These are phyloP conservation scores for Salvia miltiorrhiza DNA, from an alignment of 257 asterid genomes.

Conservation along the genomic window DNA sequence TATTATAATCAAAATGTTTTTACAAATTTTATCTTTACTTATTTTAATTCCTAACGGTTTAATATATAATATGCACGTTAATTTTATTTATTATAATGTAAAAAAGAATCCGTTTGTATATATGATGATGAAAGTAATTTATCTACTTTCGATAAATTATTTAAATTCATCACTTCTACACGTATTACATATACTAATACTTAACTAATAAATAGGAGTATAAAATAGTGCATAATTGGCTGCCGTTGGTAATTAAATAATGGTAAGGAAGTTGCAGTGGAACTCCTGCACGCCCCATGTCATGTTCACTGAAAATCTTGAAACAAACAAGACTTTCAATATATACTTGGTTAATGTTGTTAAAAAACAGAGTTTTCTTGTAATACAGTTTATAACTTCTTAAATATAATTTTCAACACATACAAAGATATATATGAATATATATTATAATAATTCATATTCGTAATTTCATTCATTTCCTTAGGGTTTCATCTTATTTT, in stretches of 20 bases:
- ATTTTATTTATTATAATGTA: too few species aligned
- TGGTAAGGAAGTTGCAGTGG: constrained; percentile 10
- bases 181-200: too few species aligned
- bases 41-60: too few species aligned
- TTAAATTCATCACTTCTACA: too few species aligned
- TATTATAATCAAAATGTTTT: too few species aligned
- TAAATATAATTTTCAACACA: not conserved
- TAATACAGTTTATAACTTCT: not conserved
- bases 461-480: constrained; percentile 19
- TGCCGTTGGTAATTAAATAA: not conserved
- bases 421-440: not conserved
- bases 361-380: not conserved
- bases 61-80: too few species aligned
- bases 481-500: constrained; percentile 36
- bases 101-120: too few species aligned
- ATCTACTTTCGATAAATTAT: too few species aligned
- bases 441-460: not conserved
- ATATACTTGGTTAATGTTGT: not conserved
- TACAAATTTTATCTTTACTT: too few species aligned
- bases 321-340: constrained; percentile 10
- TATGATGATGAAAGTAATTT: too few species aligned
- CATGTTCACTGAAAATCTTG: constrained; percentile 24
- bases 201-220: too few species aligned
- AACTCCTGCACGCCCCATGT: constrained; percentile 3
- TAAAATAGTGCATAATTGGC: not conserved